Evolutionary conservation across 345 rosid species (phyloP), one percentile per base, ranked within the genome.

Genomic region (Arabis alpina): DNA sequence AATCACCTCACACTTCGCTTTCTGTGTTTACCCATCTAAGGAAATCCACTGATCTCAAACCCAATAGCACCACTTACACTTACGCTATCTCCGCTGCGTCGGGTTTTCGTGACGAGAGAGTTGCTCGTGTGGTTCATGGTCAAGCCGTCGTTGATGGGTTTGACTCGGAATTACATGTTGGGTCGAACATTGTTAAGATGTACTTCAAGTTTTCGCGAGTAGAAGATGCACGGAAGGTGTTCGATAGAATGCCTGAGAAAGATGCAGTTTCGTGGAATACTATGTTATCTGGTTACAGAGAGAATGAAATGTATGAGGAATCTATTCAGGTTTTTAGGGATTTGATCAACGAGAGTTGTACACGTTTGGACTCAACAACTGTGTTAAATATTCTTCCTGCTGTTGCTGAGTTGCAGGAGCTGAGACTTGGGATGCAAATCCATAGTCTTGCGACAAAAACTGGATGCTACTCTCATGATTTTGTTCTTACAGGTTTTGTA

Each of bases 201-300:
- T 86, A 86, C 60, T 84, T 83, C 42, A 79, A 82, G 76, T 75
- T 84, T 57, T 83, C 74, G 1, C 52, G 77, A 11, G 79, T 71
- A 1, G 72, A 43, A 16, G 61, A 55, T 23, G 93, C 91, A 0
- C 30, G 62, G 60, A 83, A 87, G 73, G 74, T 88, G 85, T 88
- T 91, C 73, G 89, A 84, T 44, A 48, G 73, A 82, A 81, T 88
- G 80, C 81, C 82, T 64, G 78, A 75, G 4, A 87, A 66, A 82
- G 97, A 91, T 54, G 76, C 89, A 3, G 79, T 91, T 52, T 80
- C 85, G 75, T 87, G 80, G 79, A 91, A 88, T 14, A 80, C 95
- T 0, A 47, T 85, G 85, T 76, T 87, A 44, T 87, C 91, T 51
- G 93, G 95, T 51, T 81, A 85, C 64, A 62, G 72, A 14, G 82